Conservation (phyloP, 2,329 filamentous ascomycete genomes). For the Ophiostoma himal-ulmi region DNA sequence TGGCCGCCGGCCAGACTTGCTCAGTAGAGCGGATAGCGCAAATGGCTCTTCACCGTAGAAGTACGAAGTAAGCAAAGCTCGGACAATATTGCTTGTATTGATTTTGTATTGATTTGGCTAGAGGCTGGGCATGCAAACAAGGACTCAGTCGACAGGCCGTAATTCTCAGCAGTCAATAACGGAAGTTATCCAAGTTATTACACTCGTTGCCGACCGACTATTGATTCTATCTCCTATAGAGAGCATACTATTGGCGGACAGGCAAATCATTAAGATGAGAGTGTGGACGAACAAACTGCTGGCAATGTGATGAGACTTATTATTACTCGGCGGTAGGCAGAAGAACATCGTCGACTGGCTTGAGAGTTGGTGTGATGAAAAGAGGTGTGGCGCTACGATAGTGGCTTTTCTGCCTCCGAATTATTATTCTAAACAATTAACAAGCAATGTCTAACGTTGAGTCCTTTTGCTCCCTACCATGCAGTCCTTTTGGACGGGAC, state of each 20-base stretch:
- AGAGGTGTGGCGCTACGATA: neutral
- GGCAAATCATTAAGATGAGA: neutral
- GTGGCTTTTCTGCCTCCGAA: neutral
- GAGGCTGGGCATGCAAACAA: neutral
- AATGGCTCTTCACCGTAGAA: neutral
- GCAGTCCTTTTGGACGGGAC: constrained; percentile 6
- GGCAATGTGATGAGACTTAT: neutral
- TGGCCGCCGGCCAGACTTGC: neutral
- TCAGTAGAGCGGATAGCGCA: neutral
- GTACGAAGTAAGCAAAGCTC: neutral
- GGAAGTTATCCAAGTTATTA: neutral
- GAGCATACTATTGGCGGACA: neutral
- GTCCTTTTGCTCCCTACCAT: neutral
- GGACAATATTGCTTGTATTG: neutral
- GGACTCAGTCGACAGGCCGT: neutral
- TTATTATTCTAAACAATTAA: neutral
- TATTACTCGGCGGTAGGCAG: neutral
- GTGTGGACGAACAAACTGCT: neutral
- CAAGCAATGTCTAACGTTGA: neutral
- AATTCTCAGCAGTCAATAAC: neutral
- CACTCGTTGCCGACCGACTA: neutral
- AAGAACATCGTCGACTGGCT: neutral
- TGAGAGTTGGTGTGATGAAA: neutral
- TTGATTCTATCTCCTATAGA: neutral
- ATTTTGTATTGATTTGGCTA: neutral